Percentiles rank a stretch among this genome's conserved stretches.
Evolutionary conservation across 108 stramenopile species (phyloP).

Genomic region (Cyclotella cryptica): DNA sequence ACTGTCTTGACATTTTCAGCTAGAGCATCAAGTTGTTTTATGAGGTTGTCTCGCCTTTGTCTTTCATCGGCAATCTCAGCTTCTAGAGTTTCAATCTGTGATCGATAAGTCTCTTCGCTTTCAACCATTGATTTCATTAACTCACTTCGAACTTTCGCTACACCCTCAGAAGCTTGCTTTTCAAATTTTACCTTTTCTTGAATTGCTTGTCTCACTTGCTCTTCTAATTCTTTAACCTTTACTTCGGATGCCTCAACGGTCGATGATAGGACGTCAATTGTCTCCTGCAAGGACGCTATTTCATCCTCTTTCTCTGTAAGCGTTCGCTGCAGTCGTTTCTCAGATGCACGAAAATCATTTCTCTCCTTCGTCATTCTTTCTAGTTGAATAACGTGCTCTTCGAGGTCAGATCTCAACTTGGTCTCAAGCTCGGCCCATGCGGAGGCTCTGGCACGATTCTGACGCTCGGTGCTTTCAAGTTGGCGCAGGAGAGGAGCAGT

Average conservation of each 20-base stretch:
- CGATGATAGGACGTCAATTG: slow-evolving; percentile 57
- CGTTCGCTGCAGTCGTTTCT: slow-evolving; percentile 56
- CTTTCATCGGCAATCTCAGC: slow-evolving; percentile 63
- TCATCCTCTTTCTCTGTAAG: slow-evolving; percentile 65
- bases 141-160: slow-evolving; percentile 71
- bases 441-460: slow-evolving; percentile 71
- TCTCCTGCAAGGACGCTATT: slow-evolving; percentile 36
- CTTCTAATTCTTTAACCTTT: slow-evolving; percentile 51
- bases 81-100: slow-evolving; percentile 67
- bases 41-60: slow-evolving; percentile 63
- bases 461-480: slow-evolving; percentile 81
- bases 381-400: slow-evolving; percentile 70
- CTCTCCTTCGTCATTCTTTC: slow-evolving; percentile 72
- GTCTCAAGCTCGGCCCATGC: slow-evolving; percentile 78
- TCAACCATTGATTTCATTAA: slow-evolving; percentile 80
- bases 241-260: slow-evolving; percentile 51
- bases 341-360: slow-evolving; percentile 66
- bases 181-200: slow-evolving; percentile 68
- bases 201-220: slow-evolving; percentile 49
- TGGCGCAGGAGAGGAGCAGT: slow-evolving; percentile 83
- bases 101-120: slow-evolving; percentile 79
- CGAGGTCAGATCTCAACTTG: slow-evolving; percentile 75
- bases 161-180: slow-evolving; percentile 71
- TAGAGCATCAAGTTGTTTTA: slow-evolving; percentile 70
- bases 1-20: slow-evolving; percentile 57